Percentiles rank a stretch among this genome's conserved stretches.
phyloP scores from a whole-genome alignment of 1,284 basidiomycete species.

The Cutaneotrichosporon sp. region DNA sequence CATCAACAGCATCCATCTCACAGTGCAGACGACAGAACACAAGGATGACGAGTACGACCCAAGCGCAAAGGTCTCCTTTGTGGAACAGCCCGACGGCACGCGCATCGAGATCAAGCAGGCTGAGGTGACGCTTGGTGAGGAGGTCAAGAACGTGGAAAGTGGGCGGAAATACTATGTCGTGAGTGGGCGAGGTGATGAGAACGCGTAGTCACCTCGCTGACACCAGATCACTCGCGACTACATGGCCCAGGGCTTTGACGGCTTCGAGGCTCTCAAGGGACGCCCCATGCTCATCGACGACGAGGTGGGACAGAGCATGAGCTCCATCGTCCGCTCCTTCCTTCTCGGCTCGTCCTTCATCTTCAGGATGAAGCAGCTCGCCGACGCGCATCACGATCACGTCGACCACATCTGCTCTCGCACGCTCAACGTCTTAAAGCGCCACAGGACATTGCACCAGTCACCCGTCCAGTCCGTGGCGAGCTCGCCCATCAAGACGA shows the following conservation, averaged over 20 bases:
- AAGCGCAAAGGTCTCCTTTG: slow-evolving; percentile 41
- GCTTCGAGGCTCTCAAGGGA: slow-evolving; percentile 70
- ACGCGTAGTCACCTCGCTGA: too few species aligned
- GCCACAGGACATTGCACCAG: slow-evolving; percentile 31
- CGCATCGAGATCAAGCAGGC: slow-evolving; percentile 52
- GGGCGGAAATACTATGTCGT: slow-evolving; percentile 72
- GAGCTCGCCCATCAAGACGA: slow-evolving; percentile 18
- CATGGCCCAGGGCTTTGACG: slow-evolving; percentile 64
- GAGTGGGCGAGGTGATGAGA: too few species aligned
- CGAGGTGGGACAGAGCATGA: slow-evolving; percentile 80
- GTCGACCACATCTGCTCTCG: slow-evolving; percentile 31
- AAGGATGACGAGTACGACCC: slow-evolving; percentile 30
- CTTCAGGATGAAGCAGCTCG: slow-evolving; percentile 52
- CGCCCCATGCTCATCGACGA: slow-evolving; percentile 75
- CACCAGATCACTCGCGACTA: slow-evolving; percentile 52
- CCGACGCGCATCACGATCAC: slow-evolving; percentile 40
- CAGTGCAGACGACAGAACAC: slow-evolving; percentile 35
- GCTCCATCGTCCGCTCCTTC: slow-evolving; percentile 78
- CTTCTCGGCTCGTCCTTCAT: slow-evolving; percentile 62
- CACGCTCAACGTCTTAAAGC: slow-evolving; percentile 38
- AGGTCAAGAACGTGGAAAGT: slow-evolving; percentile 60
- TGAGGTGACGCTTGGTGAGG: slow-evolving; percentile 55
- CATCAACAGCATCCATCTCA: slow-evolving; percentile 70
- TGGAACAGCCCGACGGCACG: slow-evolving; percentile 52
- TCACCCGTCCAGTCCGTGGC: slow-evolving; percentile 26